Conservation (phyloP, 257 asterid species). For the Nicotiana obtusifolia region DNA sequence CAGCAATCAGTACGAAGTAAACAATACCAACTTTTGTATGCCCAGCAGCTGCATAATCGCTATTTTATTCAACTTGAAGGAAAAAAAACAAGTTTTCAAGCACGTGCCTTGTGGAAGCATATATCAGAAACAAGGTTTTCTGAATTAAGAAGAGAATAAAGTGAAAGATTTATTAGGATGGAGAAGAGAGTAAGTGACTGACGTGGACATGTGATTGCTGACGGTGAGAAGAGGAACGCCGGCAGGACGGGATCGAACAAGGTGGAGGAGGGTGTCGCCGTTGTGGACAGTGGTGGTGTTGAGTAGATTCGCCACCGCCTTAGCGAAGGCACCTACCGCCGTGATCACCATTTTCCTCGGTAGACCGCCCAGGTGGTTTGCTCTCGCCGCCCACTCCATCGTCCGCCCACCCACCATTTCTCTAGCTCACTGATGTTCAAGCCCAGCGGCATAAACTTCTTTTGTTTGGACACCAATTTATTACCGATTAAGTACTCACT, state of each 20-base stretch:
- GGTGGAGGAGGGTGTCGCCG: constrained; percentile 70
- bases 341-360: constrained; percentile 67
- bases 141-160: neutral
- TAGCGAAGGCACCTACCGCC: constrained; percentile 80
- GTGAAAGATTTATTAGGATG: neutral
- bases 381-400: constrained; percentile 91
- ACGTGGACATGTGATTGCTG: constrained; percentile 99
- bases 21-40: neutral
- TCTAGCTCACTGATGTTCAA: neutral
- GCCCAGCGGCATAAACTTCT: neutral
- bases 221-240: constrained; percentile 92
- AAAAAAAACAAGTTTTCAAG: neutral
- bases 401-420: constrained; percentile 40
- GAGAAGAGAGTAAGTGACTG: constrained; percentile 32
- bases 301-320: constrained; percentile 65
- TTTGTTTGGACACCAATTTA: neutral
- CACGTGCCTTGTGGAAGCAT: neutral
- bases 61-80: neutral
- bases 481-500: neutral
- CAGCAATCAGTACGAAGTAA: neutral
- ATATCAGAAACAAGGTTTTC: neutral
- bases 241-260: constrained; percentile 75
- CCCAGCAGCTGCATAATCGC: neutral
- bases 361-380: constrained; percentile 74
- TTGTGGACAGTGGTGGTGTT: constrained; percentile 76